Conservation (phyloP, 305 asterid genomes). For the Fraxinus sp. region DNA sequence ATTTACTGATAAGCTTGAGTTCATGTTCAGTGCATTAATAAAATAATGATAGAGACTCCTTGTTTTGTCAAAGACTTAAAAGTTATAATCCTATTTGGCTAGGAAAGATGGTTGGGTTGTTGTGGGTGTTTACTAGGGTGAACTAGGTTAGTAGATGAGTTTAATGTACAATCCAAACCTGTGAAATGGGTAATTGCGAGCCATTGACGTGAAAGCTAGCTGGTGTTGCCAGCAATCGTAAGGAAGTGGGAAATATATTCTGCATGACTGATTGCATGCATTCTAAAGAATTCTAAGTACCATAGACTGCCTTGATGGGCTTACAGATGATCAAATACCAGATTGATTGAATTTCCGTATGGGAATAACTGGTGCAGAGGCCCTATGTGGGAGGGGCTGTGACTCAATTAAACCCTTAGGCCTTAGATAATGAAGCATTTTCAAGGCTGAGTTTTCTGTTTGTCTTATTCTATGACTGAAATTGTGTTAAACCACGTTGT, state of each 20-base stretch:
- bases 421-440: background rate
- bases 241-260: conserved; percentile 7
- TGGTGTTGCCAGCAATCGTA: conserved; percentile 11
- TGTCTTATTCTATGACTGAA: conserved; percentile 19
- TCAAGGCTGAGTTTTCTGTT: background rate
- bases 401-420: background rate
- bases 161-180: conserved; percentile 14
- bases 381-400: background rate
- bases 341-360: conserved; percentile 12
- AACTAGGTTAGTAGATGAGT: background rate
- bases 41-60: background rate
- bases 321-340: background rate
- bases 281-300: conserved; percentile 13
- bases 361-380: background rate
- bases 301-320: background rate
- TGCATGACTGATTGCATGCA: conserved; percentile 7
- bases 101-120: background rate
- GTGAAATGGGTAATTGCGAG: conserved; percentile 10
- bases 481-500: conserved; percentile 1
- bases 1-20: background rate
- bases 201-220: conserved; percentile 19
- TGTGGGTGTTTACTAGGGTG: background rate
- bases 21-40: background rate
- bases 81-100: background rate
- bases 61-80: background rate